Evolutionary conservation across 2,329 filamentous ascomycete genomes (phyloP).

Genomic region (Colletotrichum sp.): DNA sequence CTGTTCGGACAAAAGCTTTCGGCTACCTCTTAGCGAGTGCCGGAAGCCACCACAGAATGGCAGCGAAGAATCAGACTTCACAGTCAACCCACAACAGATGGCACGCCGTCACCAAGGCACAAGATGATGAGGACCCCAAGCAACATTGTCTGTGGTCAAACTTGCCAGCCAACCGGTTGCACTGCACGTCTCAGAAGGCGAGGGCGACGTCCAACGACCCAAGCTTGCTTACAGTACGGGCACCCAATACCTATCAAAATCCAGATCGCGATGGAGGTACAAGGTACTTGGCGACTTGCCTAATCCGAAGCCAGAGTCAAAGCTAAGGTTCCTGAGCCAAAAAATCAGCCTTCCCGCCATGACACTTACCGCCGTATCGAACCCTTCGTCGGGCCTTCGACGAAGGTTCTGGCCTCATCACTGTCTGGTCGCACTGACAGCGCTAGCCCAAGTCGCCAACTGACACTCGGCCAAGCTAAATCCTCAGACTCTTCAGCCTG

Average conservation of each 20-base stretch:
- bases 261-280: not conserved
- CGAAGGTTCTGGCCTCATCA: constrained; percentile 1
- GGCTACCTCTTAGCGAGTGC: not conserved
- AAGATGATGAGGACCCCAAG: not conserved
- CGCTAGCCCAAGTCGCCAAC: not conserved
- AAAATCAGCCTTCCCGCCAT: not conserved
- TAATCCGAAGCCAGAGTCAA: not conserved
- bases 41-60: not conserved
- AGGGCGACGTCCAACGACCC: not conserved
- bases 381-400: constrained; percentile 6
- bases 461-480: constrained; percentile 2
- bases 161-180: not conserved
- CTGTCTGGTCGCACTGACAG: not conserved
- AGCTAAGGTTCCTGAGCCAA: not conserved
- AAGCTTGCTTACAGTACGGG: not conserved
- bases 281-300: not conserved
- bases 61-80: not conserved
- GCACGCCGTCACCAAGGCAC: not conserved
- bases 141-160: not conserved
- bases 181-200: not conserved
- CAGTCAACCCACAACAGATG: not conserved
- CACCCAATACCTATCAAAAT: not conserved
- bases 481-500: not conserved
- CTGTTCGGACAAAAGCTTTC: not conserved
- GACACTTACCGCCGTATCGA: not conserved